Conservation (phyloP, 768 basidiomycete species). For the Gloeophyllum trabeum region DNA sequence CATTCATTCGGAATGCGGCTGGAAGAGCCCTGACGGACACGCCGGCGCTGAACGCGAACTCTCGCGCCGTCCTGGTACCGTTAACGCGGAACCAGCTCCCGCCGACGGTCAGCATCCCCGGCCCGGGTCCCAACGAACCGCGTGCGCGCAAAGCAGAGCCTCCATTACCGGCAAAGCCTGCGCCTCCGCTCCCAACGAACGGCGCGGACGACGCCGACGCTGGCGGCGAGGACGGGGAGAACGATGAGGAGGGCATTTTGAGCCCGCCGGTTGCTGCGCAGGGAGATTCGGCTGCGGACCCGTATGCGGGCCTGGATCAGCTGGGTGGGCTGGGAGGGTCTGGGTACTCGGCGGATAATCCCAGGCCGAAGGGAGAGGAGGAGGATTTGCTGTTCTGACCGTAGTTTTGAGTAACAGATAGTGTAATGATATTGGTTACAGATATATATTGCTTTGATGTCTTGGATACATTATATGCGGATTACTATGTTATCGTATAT, state of each 20-base stretch:
- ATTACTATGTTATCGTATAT: constrained; percentile 3
- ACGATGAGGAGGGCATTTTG: constrained; percentile 23
- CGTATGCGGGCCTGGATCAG: constrained; percentile 66
- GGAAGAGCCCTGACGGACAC: constrained; percentile 80
- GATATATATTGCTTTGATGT: not conserved
- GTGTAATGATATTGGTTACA: constrained; percentile 1
- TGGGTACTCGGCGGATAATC: constrained; percentile 57
- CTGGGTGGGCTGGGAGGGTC: no score
- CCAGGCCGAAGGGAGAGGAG: constrained; percentile 51
- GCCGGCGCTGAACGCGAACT: constrained; percentile 79
- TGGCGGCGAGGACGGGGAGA: constrained; percentile 27
- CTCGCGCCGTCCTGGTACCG: constrained; percentile 59
- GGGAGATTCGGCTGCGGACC: constrained; percentile 31
- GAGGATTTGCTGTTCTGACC: constrained; percentile 56
- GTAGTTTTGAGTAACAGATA: constrained; percentile 7
- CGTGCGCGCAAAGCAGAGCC: constrained; percentile 16
- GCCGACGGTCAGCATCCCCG: constrained; percentile 35
- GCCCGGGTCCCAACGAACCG: constrained; percentile 53
- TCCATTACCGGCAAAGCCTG: constrained; percentile 13
- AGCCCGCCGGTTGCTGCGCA: constrained; percentile 22
- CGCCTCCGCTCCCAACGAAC: constrained; percentile 18
- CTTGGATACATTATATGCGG: not conserved
- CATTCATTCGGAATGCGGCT: constrained; percentile 85
- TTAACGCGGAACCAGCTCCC: constrained; percentile 42
- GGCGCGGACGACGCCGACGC: constrained; percentile 34